Conservation (phyloP, 2,329 filamentous ascomycete species). For the Conoideocrella luteorostrata region DNA sequence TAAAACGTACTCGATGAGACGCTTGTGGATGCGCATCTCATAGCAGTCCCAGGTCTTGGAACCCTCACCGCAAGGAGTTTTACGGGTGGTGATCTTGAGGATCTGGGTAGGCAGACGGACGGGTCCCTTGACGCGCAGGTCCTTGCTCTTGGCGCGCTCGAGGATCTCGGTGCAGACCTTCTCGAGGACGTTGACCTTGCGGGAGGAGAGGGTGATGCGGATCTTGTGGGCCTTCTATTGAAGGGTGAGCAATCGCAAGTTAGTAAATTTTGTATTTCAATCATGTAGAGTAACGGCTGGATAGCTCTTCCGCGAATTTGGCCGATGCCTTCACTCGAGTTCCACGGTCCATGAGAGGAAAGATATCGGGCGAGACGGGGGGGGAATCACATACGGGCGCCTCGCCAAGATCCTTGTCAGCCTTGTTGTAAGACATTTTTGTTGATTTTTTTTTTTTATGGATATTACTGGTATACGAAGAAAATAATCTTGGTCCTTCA, state of each 20-base stretch:
- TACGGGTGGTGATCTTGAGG: conserved; percentile 94
- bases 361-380: too few species aligned
- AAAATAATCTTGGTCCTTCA: conserved; percentile 49
- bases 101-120: conserved; percentile 97
- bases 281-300: too few species aligned
- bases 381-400: conserved; percentile 57
- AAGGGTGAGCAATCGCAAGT: conserved; percentile 4
- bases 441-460: conserved; percentile 22
- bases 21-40: conserved; percentile 99
- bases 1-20: conserved; percentile 75
- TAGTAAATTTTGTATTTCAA: conserved; percentile 10
- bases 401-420: conserved; percentile 89
- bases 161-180: conserved; percentile 98
- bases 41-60: conserved; percentile 99
- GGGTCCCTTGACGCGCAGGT: conserved; percentile 95
- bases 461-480: conserved; percentile 10
- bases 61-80: conserved; percentile 99
- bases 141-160: conserved; percentile 97
- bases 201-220: conserved; percentile 93
- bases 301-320: too few species aligned
- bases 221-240: conserved; percentile 87
- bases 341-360: too few species aligned
- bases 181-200: conserved; percentile 93
- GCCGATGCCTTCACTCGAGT: too few species aligned
- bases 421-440: conserved; percentile 92